Evolutionary conservation across 1,139 yeast species (phyloP).

Genomic region (Blastobotrys indianensis): DNA sequence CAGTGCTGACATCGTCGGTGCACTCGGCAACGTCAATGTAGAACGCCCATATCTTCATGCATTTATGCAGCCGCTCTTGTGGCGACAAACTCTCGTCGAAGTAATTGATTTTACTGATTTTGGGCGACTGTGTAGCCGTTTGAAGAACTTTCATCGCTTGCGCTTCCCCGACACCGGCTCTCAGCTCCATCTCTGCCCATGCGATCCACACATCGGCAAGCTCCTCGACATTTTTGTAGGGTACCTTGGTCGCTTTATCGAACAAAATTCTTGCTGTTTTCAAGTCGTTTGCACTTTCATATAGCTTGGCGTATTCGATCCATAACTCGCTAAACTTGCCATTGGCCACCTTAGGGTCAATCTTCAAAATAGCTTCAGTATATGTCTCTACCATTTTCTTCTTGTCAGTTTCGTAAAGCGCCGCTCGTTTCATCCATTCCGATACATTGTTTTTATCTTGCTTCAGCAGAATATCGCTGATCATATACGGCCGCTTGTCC

Average conservation of each 20-base stretch:
- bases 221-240: conserved; percentile 57
- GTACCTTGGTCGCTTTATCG: conserved; percentile 65
- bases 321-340: conserved; percentile 46
- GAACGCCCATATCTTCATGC: conserved; percentile 63
- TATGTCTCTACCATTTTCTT: conserved; percentile 49
- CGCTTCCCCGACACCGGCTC: conserved; percentile 46
- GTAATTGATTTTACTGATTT: conserved; percentile 32
- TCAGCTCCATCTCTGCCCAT: conserved; percentile 66
- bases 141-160: conserved; percentile 51
- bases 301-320: conserved; percentile 63
- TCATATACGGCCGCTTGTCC: conserved; percentile 47
- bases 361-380: conserved; percentile 59
- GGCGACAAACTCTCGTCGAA: conserved; percentile 46
- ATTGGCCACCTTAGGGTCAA: conserved; percentile 55
- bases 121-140: conserved; percentile 46
- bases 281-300: conserved; percentile 50
- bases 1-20: conserved; percentile 41
- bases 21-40: conserved; percentile 72
- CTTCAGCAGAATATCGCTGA: conserved; percentile 62
- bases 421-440: conserved; percentile 62
- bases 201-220: conserved; percentile 60
- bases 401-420: conserved; percentile 38
- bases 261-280: conserved; percentile 56
- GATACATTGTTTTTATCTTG: conserved; percentile 57
- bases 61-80: conserved; percentile 55